Percentiles rank a stretch among this genome's conserved stretches.
phyloP scores from a whole-genome alignment of 495 filamentous ascomycete genomes.

The Aspergillus sclerotioniger region DNA sequence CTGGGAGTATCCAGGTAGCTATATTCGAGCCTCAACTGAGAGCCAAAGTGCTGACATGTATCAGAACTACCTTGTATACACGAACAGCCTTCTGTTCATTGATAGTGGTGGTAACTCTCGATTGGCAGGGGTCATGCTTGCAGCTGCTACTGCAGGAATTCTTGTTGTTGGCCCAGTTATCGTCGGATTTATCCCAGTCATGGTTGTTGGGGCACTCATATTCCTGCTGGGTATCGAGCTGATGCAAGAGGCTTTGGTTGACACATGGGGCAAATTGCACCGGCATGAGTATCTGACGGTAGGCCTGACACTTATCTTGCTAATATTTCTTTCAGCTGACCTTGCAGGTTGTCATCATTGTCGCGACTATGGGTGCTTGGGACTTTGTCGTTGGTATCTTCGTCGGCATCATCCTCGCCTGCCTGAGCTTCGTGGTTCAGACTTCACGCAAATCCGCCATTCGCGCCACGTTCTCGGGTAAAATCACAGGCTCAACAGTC shows the following conservation, averaged over 20 bases:
- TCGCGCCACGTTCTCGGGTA: constrained; percentile 80
- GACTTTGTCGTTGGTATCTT: constrained; percentile 95
- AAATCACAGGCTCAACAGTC: constrained; percentile 86
- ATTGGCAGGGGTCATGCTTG: constrained; percentile 82
- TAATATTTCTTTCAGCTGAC: constrained; percentile 14
- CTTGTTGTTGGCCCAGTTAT: constrained; percentile 81
- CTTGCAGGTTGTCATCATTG: constrained; percentile 77
- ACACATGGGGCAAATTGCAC: constrained; percentile 83
- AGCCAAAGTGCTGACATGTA: constrained; percentile 4
- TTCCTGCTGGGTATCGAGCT: constrained; percentile 92
- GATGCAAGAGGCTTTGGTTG: constrained; percentile 79
- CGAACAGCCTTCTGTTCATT: constrained; percentile 94
- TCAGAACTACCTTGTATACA: constrained; percentile 92
- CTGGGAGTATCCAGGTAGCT: constrained; percentile 79
- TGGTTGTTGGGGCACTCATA: constrained; percentile 93
- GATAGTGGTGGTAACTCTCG: constrained; percentile 83
- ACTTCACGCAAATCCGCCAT: constrained; percentile 86
- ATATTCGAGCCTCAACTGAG: too few relatives aligned
- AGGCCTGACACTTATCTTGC: constrained; percentile 17
- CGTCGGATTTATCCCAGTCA: constrained; percentile 92
- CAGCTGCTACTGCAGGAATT: constrained; percentile 72
- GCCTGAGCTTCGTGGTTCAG: constrained; percentile 85
- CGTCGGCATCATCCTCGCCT: constrained; percentile 87
- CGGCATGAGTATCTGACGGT: constrained; percentile 86
- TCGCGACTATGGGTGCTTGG: constrained; percentile 91